Evolutionary conservation across 495 filamentous ascomycete genomes (phyloP).

Genomic region (Hypoxylon fragiforme): DNA sequence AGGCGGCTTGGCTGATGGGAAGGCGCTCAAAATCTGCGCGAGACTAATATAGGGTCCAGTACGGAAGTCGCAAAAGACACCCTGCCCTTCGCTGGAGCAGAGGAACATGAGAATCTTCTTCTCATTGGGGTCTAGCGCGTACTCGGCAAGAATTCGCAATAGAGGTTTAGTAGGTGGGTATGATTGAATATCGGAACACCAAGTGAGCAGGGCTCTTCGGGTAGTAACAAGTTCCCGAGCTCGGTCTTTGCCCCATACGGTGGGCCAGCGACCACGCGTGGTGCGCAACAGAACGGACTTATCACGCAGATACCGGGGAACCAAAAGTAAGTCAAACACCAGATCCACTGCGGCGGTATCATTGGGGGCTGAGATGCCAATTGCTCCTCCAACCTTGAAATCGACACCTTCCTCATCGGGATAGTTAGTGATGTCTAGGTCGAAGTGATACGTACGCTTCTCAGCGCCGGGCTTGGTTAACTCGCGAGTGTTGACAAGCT

Average conservation of each 20-base stretch:
- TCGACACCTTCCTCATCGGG: slow-evolving; percentile 83
- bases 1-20: slow-evolving; percentile 87
- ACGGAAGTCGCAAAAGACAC: slow-evolving; percentile 91
- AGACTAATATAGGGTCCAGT: slow-evolving; percentile 85
- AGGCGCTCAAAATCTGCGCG: slow-evolving; percentile 83
- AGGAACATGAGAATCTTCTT: slow-evolving; percentile 85
- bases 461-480: slow-evolving; percentile 88
- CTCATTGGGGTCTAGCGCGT: slow-evolving; percentile 77
- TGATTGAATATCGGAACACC: slow-evolving; percentile 93
- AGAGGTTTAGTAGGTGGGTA: slow-evolving; percentile 88
- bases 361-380: slow-evolving; percentile 90
- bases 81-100: slow-evolving; percentile 87
- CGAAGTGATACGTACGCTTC: slow-evolving; percentile 96
- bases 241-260: slow-evolving; percentile 94
- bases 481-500: slow-evolving; percentile 78
- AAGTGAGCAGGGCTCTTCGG: slow-evolving; percentile 85
- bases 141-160: slow-evolving; percentile 83
- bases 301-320: slow-evolving; percentile 77
- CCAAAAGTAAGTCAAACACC: slow-evolving; percentile 74
- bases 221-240: slow-evolving; percentile 83
- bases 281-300: slow-evolving; percentile 79
- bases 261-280: slow-evolving; percentile 85
- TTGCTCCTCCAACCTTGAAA: slow-evolving; percentile 95
- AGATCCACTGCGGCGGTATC: slow-evolving; percentile 76
- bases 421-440: slow-evolving; percentile 94